A percentile compares a stretch with the other conserved stretches of the same genome.
phyloP scores from a whole-genome alignment of 805 yeast species.

The Nakazawaea laoshanensis region DNA sequence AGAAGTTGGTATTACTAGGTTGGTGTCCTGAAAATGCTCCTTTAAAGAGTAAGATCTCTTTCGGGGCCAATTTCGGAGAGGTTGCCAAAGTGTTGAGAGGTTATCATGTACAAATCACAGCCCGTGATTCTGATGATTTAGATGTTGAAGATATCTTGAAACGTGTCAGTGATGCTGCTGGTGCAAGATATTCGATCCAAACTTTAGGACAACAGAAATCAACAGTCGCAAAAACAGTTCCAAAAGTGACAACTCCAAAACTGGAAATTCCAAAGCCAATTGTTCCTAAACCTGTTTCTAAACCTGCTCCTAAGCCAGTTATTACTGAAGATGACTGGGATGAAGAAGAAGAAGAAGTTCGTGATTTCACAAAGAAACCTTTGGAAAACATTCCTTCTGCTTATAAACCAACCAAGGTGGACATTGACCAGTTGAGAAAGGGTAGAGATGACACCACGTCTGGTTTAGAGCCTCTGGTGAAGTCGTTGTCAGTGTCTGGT shows the following conservation, averaged over 20 bases:
- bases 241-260: slow-evolving; percentile 6
- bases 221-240: slow-evolving; percentile 6
- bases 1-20: slow-evolving; percentile 77
- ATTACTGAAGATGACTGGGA: slow-evolving; percentile 60
- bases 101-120: slow-evolving; percentile 93
- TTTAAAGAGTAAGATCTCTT: slow-evolving; percentile 61
- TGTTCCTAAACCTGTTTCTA: slow-evolving; percentile 17
- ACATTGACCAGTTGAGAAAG: slow-evolving; percentile 44
- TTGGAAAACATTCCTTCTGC: slow-evolving; percentile 48
- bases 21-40: slow-evolving; percentile 99
- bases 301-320: slow-evolving; percentile 15
- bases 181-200: slow-evolving; percentile 84
- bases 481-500: slow-evolving; percentile 18
- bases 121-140: slow-evolving; percentile 89
- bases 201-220: slow-evolving; percentile 16
- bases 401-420: slow-evolving; percentile 59
- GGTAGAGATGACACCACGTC: slow-evolving; percentile 36
- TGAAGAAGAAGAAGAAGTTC: slow-evolving; percentile 46
- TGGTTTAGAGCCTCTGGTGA: slow-evolving; percentile 35
- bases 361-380: slow-evolving; percentile 43
- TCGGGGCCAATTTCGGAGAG: slow-evolving; percentile 70
- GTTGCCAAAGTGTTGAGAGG: slow-evolving; percentile 65
- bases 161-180: slow-evolving; percentile 84
- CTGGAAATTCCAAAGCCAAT: slow-evolving; percentile 29
- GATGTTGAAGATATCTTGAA: slow-evolving; percentile 67